Evolutionary conservation across 75 land plant genomes (phyloP), one percentile per base, ranked within the genome.

Genomic region (Picea glauca): DNA sequence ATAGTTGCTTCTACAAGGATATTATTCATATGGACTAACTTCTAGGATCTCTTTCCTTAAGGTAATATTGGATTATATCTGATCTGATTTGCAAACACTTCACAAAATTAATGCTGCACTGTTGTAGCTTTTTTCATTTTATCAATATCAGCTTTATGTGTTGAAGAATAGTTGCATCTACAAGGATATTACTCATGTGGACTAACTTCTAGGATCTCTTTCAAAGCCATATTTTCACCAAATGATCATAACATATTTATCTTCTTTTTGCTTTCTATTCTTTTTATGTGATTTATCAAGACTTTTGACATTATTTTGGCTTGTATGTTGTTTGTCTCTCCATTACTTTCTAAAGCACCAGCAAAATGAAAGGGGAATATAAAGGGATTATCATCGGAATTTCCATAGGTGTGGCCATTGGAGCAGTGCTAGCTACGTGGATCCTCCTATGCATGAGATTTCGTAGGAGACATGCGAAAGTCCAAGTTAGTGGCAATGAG

Each of bases 311-410:
- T 68, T 68, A 38, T 35, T 38, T 38, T 68, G 50, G 72, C 50
- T 40, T 18, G 23, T 11, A 68, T 40, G n/a, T 18, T 38, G 33
- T 64, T 68, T 5, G 46, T 50, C 17, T 1, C 72, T 1, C 40
- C 40, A 33, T 68, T 17, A 18, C 40, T 68, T 17, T 68, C n/a
- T 35, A 40, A 68, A 68, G 50, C 21, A 38, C 50, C n/a, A 18
- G 50, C 20, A 68, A 84, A 77, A 91, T 88, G 93, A 82, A 78
- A 72, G 86, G 79, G 1, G 78, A 73, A 32, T 82, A 91, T 56
- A 58, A 76, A 58, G 89, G 87, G 13, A 78, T 97, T 78, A 90
- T 97, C 18, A 78, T 97, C 64, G 99, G 99, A 38, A 88, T 97
- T 23, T 88, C 93, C 3, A 87, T 93, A 58, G 99, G 98, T 14